Conservation (phyloP, 2,329 filamentous ascomycete species). For the Monilinia laxa region DNA sequence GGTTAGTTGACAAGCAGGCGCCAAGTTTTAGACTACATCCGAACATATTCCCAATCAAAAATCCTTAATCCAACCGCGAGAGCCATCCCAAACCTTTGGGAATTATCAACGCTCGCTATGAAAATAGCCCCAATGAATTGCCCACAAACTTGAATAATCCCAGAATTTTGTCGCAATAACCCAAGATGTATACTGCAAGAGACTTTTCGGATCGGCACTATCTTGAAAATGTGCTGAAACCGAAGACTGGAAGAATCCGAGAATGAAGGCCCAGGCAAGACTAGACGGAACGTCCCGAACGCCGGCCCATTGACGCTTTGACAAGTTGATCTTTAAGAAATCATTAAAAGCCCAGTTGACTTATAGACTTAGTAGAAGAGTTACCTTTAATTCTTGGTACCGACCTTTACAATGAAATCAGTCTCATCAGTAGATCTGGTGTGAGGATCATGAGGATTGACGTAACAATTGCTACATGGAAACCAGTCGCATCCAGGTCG, state of each 20-base stretch:
- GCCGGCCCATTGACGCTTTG: neutral
- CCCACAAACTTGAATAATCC: neutral
- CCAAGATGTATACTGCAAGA: neutral
- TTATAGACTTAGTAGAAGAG: too few relatives aligned
- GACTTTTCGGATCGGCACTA: neutral
- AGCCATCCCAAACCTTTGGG: too few relatives aligned
- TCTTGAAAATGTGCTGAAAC: neutral
- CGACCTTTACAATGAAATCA: neutral
- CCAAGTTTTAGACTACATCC: too few relatives aligned
- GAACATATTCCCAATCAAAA: too few relatives aligned
- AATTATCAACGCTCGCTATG: too few relatives aligned
- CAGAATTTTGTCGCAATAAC: neutral
- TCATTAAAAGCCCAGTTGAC: neutral
- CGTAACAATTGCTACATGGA: neutral
- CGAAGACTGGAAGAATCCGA: neutral
- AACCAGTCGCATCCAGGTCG: neutral
- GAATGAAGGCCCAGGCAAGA: neutral
- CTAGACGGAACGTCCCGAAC: neutral
- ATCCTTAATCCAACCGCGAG: neutral
- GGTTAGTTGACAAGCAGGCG: too few relatives aligned
- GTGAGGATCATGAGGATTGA: fast-evolving
- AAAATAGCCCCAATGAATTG: neutral
- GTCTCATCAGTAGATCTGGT: neutral
- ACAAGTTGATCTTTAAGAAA: neutral
- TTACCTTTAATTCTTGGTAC: neutral